These are phyloP conservation scores for Mimosa bimucronata DNA, from an alignment of 306 rosid genomes.

Conservation along the genomic window DNA sequence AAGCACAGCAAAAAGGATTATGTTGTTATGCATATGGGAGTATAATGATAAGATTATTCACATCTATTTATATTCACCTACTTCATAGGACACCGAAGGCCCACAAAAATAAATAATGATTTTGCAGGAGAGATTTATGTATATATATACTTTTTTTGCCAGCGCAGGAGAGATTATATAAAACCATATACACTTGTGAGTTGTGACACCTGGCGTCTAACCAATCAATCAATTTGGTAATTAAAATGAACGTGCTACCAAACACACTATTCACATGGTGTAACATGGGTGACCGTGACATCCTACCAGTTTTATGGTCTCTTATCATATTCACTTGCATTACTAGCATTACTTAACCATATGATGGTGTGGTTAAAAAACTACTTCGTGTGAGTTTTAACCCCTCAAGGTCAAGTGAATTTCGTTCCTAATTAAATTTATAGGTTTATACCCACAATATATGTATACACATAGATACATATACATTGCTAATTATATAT, in stretches of 20 bases:
- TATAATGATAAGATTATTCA: not conserved
- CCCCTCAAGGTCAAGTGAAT: too few relatives aligned
- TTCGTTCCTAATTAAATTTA: too few relatives aligned
- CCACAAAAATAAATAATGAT: not conserved
- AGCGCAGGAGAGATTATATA: not conserved
- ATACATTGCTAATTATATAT: too few relatives aligned
- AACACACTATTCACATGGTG: conserved; percentile 3
- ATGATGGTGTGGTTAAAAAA: too few relatives aligned
- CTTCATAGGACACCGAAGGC: not conserved
- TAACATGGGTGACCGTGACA: conserved; percentile 13
- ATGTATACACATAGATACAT: too few relatives aligned
- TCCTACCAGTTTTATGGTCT: not conserved
- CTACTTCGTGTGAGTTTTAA: too few relatives aligned
- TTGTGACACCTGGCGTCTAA: not conserved
- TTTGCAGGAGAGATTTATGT: not conserved
- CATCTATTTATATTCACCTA: not conserved
- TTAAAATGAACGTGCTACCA: conserved; percentile 13
- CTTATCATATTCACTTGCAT: too few relatives aligned
- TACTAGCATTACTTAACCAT: too few relatives aligned
- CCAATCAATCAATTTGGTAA: not conserved
- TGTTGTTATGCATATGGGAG: too few relatives aligned
- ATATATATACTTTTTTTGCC: too few relatives aligned
- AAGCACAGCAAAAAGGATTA: too few relatives aligned
- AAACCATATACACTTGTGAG: not conserved
- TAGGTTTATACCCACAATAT: too few relatives aligned